phyloP scores from a whole-genome alignment of 108 stramenopile genomes.

The Skeletonema marinoi region DNA sequence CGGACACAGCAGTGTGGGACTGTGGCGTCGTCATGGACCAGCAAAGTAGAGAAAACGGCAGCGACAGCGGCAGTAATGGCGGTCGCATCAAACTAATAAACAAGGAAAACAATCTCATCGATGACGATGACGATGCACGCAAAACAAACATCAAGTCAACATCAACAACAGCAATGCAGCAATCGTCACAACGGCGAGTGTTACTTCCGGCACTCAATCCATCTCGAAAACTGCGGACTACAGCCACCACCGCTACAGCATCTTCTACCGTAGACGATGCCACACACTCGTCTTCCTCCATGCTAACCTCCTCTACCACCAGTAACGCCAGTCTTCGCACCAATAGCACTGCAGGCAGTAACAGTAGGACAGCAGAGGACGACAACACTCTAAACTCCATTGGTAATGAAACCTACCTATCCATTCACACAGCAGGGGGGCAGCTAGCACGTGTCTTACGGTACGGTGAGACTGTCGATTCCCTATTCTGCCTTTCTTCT shows the following conservation, averaged over 20 bases:
- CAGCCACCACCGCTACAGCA: background rate
- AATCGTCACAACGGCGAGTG: background rate
- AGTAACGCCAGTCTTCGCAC: background rate
- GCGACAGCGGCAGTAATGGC: background rate
- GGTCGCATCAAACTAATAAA: background rate
- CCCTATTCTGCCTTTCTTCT: conserved; percentile 58
- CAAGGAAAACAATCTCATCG: background rate
- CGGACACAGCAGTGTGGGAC: too few species aligned
- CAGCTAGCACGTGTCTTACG: conserved; percentile 50
- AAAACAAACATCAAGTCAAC: background rate
- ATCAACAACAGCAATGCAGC: background rate
- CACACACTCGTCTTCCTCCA: background rate
- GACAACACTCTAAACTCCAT: background rate
- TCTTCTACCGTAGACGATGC: background rate
- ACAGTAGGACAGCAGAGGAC: background rate
- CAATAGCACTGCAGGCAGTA: background rate
- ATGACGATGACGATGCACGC: background rate
- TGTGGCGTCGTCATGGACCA: background rate
- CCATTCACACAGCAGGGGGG: background rate
- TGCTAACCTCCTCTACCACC: background rate
- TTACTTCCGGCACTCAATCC: background rate
- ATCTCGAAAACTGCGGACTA: background rate
- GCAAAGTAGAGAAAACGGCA: background rate
- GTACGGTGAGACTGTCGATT: conserved; percentile 73
- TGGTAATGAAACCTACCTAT: background rate